Evolutionary conservation across 225 moss, liverwort and hornwort genomes (phyloP).

Genomic region (Straminergon stramineum): DNA sequence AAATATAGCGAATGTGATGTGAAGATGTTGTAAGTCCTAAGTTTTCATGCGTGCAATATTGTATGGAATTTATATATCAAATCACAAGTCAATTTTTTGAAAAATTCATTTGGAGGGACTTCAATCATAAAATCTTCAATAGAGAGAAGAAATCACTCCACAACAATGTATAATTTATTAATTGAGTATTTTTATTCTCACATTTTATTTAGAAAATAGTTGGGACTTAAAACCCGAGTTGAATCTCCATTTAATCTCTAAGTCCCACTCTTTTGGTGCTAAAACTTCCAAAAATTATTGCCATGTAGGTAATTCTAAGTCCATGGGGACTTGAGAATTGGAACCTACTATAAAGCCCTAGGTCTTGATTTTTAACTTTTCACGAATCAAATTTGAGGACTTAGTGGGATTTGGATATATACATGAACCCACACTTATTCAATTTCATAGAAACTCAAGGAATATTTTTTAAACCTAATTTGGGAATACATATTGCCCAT

Average conservation of each 20-base stretch:
- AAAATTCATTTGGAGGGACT: background rate
- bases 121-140: background rate
- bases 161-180: background rate
- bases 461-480: background rate
- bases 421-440: accelerated
- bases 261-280: background rate
- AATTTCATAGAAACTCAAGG: background rate
- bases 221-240: background rate
- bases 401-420: background rate
- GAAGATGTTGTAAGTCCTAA: too few species aligned
- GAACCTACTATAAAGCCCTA: accelerated
- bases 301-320: background rate
- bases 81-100: background rate
- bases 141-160: too few species aligned
- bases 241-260: background rate
- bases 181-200: background rate
- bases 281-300: background rate
- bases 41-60: too few species aligned
- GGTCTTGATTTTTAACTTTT: background rate
- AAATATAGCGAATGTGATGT: too few species aligned
- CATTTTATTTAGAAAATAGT: background rate
- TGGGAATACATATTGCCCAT: background rate
- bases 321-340: background rate
- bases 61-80: too few species aligned
- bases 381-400: background rate